phyloP scores from a whole-genome alignment of 352 stramenopile species.

The Pythium plurisporium region DNA sequence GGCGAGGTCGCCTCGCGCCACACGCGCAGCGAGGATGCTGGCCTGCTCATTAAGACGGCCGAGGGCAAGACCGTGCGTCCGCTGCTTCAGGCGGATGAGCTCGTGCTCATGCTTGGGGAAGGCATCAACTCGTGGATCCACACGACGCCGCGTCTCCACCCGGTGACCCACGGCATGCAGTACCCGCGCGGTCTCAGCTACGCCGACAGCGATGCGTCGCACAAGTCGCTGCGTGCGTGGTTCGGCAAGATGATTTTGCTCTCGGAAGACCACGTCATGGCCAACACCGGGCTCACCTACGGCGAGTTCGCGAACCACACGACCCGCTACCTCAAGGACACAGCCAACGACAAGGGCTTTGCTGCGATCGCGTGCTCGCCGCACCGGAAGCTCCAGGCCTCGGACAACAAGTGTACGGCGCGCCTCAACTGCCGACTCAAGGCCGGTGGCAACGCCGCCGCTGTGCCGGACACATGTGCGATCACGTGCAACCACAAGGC shows the following conservation, averaged over 20 bases:
- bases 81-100: conserved; percentile 57
- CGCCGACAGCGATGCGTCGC: conserved; percentile 16
- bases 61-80: conserved; percentile 54
- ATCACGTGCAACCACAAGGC: conserved; percentile 28
- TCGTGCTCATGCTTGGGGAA: conserved; percentile 78
- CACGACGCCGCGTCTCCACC: conserved; percentile 44
- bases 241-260: conserved; percentile 40
- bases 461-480: conserved; percentile 12
- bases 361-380: conserved; percentile 26
- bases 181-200: conserved; percentile 48
- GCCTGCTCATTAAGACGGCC: conserved; percentile 57
- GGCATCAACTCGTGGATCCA: conserved; percentile 70
- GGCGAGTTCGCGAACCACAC: conserved; percentile 26
- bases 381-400: conserved; percentile 18
- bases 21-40: conserved; percentile 55
- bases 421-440: conserved; percentile 15
- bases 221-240: conserved; percentile 50
- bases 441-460: neutral
- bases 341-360: conserved; percentile 14
- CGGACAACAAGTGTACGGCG: conserved; percentile 24
- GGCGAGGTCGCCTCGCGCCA: conserved; percentile 36
- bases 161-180: conserved; percentile 73
- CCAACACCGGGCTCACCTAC: conserved; percentile 29
- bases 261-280: conserved; percentile 25
- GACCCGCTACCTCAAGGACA: conserved; percentile 22